Conservation (phyloP, 148 eudicot species). For the Chenopodium berlandieri region DNA sequence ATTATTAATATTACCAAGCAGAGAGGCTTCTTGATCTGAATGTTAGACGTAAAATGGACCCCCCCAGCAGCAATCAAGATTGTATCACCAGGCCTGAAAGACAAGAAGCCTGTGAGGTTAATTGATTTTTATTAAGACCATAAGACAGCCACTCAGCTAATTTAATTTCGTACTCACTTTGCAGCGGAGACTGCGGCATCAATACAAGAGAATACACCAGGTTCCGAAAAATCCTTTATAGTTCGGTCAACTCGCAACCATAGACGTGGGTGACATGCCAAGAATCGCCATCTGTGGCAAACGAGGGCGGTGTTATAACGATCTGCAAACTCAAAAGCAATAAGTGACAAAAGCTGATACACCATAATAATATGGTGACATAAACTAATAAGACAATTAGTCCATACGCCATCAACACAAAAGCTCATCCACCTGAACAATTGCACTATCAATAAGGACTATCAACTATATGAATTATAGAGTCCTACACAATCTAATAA, state of each 20-base stretch:
- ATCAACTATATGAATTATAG: neutral
- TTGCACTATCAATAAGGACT: neutral
- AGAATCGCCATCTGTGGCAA: conserved; percentile 99
- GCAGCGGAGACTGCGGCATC: conserved; percentile 90
- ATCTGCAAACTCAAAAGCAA: conserved; percentile 92
- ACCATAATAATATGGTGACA: conserved; percentile 20
- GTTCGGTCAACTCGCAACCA: conserved; percentile 91
- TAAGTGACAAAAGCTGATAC: conserved; percentile 41
- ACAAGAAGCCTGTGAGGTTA: conserved; percentile 19
- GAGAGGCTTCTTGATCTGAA: conserved; percentile 83
- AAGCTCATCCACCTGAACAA: neutral
- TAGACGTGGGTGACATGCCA: conserved; percentile 94
- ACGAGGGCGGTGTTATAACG: conserved; percentile 99
- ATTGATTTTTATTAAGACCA: neutral
- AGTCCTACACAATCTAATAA: neutral
- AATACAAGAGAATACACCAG: conserved; percentile 71
- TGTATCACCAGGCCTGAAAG: conserved; percentile 88
- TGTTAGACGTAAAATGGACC: conserved; percentile 69
- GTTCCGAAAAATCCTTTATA: conserved; percentile 50
- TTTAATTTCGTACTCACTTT: conserved; percentile 44
- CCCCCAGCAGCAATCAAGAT: conserved; percentile 91
- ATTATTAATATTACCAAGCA: conserved; percentile 62
- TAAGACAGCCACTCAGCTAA: neutral
- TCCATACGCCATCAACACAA: conserved; percentile 3
- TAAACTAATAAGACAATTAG: neutral